phyloP scores from a whole-genome alignment of 331 rosid genomes.

The Rhamnella rubrinervis region DNA sequence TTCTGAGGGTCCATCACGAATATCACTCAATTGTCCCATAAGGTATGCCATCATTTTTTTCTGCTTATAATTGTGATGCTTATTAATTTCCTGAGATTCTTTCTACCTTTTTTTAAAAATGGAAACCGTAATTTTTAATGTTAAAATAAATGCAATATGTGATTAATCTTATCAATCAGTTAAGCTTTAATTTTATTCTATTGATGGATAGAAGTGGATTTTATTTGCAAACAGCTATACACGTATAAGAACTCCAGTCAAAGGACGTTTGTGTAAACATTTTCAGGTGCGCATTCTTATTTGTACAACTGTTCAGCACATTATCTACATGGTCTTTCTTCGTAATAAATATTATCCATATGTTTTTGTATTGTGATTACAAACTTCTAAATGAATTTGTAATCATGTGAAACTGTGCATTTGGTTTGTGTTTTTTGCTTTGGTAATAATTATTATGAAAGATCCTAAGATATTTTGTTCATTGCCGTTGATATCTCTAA shows the following conservation, averaged over 20 bases:
- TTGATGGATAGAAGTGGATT: constrained; percentile 24
- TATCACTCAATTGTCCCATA: constrained; percentile 95
- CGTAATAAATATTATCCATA: constrained; percentile 3
- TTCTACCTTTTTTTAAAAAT: neutral
- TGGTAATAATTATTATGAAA: too few relatives aligned
- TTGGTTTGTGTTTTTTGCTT: too few relatives aligned
- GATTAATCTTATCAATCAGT: neutral
- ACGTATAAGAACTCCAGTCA: constrained; percentile 84
- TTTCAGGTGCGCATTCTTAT: constrained; percentile 60
- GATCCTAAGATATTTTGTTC: too few relatives aligned
- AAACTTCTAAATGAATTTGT: neutral
- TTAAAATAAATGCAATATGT: neutral
- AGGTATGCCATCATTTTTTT: constrained; percentile 54
- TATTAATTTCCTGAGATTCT: neutral
- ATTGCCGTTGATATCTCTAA: too few relatives aligned
- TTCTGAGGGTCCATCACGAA: constrained; percentile 81
- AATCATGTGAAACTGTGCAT: too few relatives aligned
- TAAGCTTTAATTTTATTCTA: constrained; percentile 1
- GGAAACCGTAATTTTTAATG: neutral
- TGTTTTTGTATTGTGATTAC: neutral
- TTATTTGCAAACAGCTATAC: constrained; percentile 52
- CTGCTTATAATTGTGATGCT: constrained; percentile 23
- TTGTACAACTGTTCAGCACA: constrained; percentile 8
- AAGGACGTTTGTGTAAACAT: constrained; percentile 87
- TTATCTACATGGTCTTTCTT: neutral